These are phyloP conservation scores for Aspergillus floridensis DNA, from an alignment of 2,329 filamentous ascomycete genomes.

Conservation along the genomic window DNA sequence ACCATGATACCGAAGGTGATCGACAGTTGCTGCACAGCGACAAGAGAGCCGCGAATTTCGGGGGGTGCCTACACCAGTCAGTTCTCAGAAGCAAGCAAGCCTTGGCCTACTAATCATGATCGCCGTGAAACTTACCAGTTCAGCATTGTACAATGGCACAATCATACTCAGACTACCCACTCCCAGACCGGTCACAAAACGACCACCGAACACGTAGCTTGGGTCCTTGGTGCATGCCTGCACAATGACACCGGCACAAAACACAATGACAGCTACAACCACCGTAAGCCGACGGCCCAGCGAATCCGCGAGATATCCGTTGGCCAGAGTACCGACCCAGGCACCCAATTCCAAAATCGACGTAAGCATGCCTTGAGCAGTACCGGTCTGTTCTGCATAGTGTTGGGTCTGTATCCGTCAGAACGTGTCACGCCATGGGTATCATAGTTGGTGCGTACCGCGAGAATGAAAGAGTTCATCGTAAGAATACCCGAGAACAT, in stretches of 20 bases:
- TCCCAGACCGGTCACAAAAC: conserved; percentile 43
- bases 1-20: conserved; percentile 48
- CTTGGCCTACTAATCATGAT: fast-evolving
- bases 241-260: conserved; percentile 39
- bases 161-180: conserved; percentile 44
- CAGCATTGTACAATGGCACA: conserved; percentile 42
- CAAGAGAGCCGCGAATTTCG: conserved; percentile 43
- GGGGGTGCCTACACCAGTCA: conserved; percentile 35
- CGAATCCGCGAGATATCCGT: conserved; percentile 39
- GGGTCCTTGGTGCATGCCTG: conserved; percentile 34
- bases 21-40: conserved; percentile 44
- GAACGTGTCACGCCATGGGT: background rate
- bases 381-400: conserved; percentile 27
- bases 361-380: conserved; percentile 33
- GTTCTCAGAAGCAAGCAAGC: background rate
- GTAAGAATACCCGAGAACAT: conserved; percentile 69
- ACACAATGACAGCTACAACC: conserved; percentile 33
- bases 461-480: conserved; percentile 47
- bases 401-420: conserved; percentile 23
- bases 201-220: conserved; percentile 38
- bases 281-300: conserved; percentile 36
- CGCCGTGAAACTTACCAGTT: conserved; percentile 23
- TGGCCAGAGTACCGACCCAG: conserved; percentile 37
- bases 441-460: conserved; percentile 40
- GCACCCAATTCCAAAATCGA: conserved; percentile 45